Conservation (phyloP, 2,329 filamentous ascomycete species). For the Penicillium griseofulvum region DNA sequence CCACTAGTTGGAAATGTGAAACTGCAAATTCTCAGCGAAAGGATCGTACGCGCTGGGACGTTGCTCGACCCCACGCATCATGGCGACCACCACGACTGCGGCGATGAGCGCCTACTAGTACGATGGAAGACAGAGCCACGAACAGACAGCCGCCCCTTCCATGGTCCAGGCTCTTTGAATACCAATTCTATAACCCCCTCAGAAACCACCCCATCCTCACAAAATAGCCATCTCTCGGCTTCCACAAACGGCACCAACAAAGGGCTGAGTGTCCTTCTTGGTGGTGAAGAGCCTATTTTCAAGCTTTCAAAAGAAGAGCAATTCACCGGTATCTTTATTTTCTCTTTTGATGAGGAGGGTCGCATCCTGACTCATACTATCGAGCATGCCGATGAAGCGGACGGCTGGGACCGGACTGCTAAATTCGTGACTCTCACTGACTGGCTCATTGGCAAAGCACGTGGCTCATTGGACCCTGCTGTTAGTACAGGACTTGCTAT, state of each 20-base stretch:
- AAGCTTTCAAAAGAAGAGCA: conserved; percentile 63
- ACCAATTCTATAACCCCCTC: conserved; percentile 10
- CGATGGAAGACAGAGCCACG: conserved; percentile 71
- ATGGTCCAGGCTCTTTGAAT: conserved; percentile 7
- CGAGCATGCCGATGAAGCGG: conserved; percentile 82
- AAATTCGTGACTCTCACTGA: conserved; percentile 90
- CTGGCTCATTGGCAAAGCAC: conserved; percentile 83
- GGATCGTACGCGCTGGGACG: conserved; percentile 66
- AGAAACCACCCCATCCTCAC: conserved; percentile 7
- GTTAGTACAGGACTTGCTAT: conserved; percentile 29
- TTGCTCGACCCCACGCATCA: conserved; percentile 36
- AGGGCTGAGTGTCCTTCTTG: conserved; percentile 48
- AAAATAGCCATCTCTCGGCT: conserved; percentile 18
- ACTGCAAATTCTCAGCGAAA: conserved; percentile 82
- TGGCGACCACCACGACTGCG: conserved; percentile 32
- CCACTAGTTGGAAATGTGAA: conserved; percentile 88
- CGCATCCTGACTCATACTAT: conserved; percentile 85
- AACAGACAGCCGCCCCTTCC: conserved; percentile 26
- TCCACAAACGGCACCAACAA: conserved; percentile 38
- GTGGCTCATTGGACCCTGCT: conserved; percentile 43
- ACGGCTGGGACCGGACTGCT: conserved; percentile 78
- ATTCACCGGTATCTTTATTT: conserved; percentile 90
- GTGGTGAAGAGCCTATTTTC: conserved; percentile 52
- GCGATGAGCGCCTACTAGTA: conserved; percentile 78
- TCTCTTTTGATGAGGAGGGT: conserved; percentile 88